Base-by-base conservation (phyloP, 495 filamentous ascomycete genomes). In the Penicillium maclennaniae region DNA sequence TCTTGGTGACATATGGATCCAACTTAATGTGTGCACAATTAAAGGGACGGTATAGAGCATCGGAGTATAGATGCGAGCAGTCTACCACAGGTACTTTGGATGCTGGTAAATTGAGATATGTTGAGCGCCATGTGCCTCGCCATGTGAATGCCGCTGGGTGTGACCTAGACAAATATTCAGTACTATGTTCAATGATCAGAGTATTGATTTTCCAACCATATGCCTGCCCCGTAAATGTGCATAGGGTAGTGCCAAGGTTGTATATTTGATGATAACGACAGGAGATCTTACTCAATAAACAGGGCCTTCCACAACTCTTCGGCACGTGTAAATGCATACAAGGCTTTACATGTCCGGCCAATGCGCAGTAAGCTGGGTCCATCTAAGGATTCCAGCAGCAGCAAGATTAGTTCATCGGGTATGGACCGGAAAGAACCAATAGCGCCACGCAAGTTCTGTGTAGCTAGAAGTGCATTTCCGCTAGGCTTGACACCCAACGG, bases 281-380 rank as follows among this genome's bases (percentile, higher is more conserved):
- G 0, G 36, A 27, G 36, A 34, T 79, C 89, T 80, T 87, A 98
- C 93, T 83, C 78, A 56, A 95, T 76, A 59, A 91, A 95, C 9
- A 96, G 69, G 19, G 83, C 64, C 71, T 93, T 93, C 93, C 93
- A 98, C 23, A 97, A 67, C 54, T 98, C 93, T 53, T 97, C 93
- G 28, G 80, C 80, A 37, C 87, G 77, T 39, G 87, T 87, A 66
- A 91, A 93, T 7, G 92, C 93, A 75, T 91, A 95, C 15, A 97
- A 77, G 28, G 89, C 88, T 67, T 87, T 91, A 73, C 93, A 97
- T 5, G 92, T 88, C 44, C 79, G 79, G n/a, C 91, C 89, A 21
- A 97, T 66, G 5, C 74, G 66, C 48, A 85, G 66, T 45, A 98
- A 70, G 41, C 78, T 75, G 25, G 59, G 51, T 40, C 79, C 74